Base-by-base conservation (phyloP, 192 early-diverging fungal genomes). In the Geosiphon pyriformis region DNA sequence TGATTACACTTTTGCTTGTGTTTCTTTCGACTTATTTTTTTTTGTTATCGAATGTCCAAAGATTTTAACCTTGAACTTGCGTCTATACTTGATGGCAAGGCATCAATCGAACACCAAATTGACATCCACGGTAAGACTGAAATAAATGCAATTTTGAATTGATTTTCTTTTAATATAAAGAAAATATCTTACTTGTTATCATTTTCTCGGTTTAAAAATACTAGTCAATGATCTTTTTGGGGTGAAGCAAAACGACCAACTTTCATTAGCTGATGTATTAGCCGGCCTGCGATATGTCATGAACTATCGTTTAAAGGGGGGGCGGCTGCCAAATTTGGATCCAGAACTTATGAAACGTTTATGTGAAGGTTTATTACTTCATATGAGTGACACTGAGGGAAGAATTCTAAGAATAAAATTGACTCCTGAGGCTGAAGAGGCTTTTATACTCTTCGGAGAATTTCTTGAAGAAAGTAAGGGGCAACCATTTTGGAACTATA, bases 381-480 rank as follows among this genome's bases (percentile, higher is more conserved):
- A 92, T 56, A 94, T 88, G 82, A 78, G 79, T 4, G 78, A 87
- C 29, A 72, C 70, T 26, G 74, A 82, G 52, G 89, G 88, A 32
- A 81, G 82, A 29, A 75, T 90, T 31, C 67, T 94, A 52, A 69
- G 81, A 34, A 80, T 80, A 52, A 69, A 69, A 8, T 75, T 87
- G 18, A 88, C 93, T 1, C 76, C 81, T 42, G 92, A 93, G 30
- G 90, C 94, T 11, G 85, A 93, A 66, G 78, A 87, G 18, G 92
- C 94, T 18, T 95, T 95, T 76, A 85, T 83, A 32, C 80, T 98
- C 52, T 95, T 98, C 88, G 95, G 92, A 25, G 94, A 96, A 78
- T 96, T 98, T 71, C 68, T 96, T 31, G 88, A 93, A 71, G 92
- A 98, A 81, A 78, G 81, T 78, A 74, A 33, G n/a, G n/a, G 31